Evolutionary conservation across 768 basidiomycete species (phyloP).

Genomic region (Calvatia gigantea): DNA sequence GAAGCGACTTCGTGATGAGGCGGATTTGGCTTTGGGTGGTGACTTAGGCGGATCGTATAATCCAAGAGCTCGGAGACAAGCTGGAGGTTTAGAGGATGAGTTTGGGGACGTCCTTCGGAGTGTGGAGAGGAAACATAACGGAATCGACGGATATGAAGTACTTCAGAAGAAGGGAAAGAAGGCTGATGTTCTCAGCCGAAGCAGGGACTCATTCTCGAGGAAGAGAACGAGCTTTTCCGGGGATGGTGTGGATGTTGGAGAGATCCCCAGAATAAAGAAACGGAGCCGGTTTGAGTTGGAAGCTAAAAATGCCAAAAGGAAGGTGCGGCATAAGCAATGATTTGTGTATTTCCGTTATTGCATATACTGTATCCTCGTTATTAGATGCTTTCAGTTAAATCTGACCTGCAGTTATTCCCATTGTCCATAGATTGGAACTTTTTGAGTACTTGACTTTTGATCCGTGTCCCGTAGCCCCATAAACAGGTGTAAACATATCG

Average conservation of each 20-base stretch:
- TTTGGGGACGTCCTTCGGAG: conserved; percentile 76
- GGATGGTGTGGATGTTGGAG: conserved; percentile 27
- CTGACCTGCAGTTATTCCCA: too few species aligned
- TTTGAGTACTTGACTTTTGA: too few species aligned
- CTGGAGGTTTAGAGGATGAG: conserved; percentile 78
- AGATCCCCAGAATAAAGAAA: conserved; percentile 31
- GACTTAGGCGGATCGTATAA: conserved; percentile 41
- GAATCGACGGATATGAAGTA: conserved; percentile 79
- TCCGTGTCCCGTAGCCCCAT: neutral
- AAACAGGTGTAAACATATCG: neutral
- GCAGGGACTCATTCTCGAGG: conserved; percentile 32
- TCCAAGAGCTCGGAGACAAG: conserved; percentile 52
- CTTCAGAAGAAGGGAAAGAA: conserved; percentile 68
- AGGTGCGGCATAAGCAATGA: conserved; percentile 18
- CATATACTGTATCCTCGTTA: too few species aligned
- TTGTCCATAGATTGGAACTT: too few species aligned
- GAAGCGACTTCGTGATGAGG: conserved; percentile 75
- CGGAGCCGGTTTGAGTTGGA: conserved; percentile 49
- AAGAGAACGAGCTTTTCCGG: conserved; percentile 23
- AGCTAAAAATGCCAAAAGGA: conserved; percentile 39
- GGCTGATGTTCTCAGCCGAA: conserved; percentile 54
- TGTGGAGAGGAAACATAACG: conserved; percentile 44
- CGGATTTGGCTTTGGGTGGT: conserved; percentile 83
- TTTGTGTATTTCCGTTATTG: neutral
- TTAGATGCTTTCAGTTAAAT: too few species aligned